Base-by-base conservation (phyloP, 2,329 filamentous ascomycete genomes). In the Colletotrichum plurivorum region DNA sequence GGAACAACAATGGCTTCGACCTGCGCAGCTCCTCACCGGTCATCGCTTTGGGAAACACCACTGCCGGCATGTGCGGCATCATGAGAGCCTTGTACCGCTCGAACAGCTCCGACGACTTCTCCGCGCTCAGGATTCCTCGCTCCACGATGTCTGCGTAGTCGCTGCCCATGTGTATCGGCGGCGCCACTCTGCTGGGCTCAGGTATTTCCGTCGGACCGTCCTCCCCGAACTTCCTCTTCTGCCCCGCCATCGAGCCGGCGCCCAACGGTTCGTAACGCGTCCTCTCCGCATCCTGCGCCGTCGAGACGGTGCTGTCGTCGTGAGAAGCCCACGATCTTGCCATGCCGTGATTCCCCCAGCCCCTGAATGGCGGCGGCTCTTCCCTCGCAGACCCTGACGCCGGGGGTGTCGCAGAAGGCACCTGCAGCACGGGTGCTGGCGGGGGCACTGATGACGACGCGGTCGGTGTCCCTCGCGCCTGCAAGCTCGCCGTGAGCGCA, bases 401-500 rank as follows among this genome's bases (percentile, higher is more conserved):
- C 2, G 65, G 49, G 62, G 39, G 61, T 8, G 57, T 57, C 15
- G 61, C 55, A 13, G 73, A 73, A 9, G 76, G 76, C 62, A 79
- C 75, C 16, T 43, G 41, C 41, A n/a, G 2, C 41, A 13, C 5
- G 41, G 41, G 22, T 5, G 22, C 22, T 25, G 22, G 13, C 41
- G 13, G 2, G 15, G 16, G 13, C 15, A n/a, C 41, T 43, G 41
- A 43, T 13, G 41, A 77, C 80, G 2, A n/a, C 13, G 39, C 9
- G 22, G 27, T 2, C 3, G 39, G 39, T 16, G 49, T 70, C 25
- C 67, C 76, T 36, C 80, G 75, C 9, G 92, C 89, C 53, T 94
- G 91, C 72, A 97, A 78, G 43, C 90, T 94, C 7, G 94, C 93
- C 8, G 93, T 97, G 77, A 97, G 79, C 9, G 92, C 93, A 83